Evolutionary conservation across 116 monocot species (phyloP).

Genomic region (Cymodocea nodosa): DNA sequence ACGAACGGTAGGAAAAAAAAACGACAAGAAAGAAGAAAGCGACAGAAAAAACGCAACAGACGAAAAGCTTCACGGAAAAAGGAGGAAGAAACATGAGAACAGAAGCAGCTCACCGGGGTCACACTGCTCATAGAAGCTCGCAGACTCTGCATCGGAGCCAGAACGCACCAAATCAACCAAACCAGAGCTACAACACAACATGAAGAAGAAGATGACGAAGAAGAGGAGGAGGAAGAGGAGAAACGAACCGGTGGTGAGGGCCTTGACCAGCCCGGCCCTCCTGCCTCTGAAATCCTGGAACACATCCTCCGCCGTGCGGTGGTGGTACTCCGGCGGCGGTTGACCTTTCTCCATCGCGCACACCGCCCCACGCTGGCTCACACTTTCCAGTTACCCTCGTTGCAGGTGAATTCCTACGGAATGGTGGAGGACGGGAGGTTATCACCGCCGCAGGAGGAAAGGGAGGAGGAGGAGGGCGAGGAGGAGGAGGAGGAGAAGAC

Average conservation of each 20-base stretch:
- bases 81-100: background rate
- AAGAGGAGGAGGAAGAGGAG: background rate
- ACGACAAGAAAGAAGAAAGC: background rate
- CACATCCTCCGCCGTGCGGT: slow-evolving; percentile 68
- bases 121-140: slow-evolving; percentile 58
- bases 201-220: background rate
- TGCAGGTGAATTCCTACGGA: background rate
- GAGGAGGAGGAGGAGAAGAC: background rate
- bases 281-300: slow-evolving; percentile 65
- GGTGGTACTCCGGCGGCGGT: slow-evolving; percentile 27
- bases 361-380: background rate
- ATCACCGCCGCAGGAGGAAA: background rate
- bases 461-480: background rate
- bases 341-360: slow-evolving; percentile 30
- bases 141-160: slow-evolving; percentile 32
- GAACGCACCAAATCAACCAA: slow-evolving; percentile 4
- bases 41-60: background rate
- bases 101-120: slow-evolving; percentile 37
- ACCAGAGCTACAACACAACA: background rate
- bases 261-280: slow-evolving; percentile 69
- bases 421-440: background rate
- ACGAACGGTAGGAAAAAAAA: too few relatives aligned
- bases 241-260: slow-evolving; percentile 53
- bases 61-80: background rate
- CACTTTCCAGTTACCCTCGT: background rate